phyloP scores from a whole-genome alignment of 768 basidiomycete genomes.

The Russula brevipes region DNA sequence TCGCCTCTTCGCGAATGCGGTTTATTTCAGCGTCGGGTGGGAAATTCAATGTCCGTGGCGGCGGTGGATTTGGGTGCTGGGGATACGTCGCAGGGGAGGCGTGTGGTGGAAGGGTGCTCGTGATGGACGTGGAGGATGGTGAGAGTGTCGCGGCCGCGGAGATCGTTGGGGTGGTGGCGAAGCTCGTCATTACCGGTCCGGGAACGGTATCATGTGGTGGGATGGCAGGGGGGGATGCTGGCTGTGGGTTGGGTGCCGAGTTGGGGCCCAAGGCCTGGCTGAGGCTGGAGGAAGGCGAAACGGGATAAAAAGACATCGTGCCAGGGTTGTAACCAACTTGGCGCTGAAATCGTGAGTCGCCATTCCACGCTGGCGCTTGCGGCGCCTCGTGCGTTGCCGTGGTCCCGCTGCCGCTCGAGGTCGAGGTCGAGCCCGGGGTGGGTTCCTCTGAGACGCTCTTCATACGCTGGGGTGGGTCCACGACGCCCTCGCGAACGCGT shows the following conservation, averaged over 20 bases:
- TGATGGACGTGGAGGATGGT: constrained; percentile 15
- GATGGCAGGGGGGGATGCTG: constrained; percentile 13
- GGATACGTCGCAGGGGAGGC: constrained; percentile 11
- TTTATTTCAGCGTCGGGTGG: constrained; percentile 11
- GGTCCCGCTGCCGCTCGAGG: constrained; percentile 16
- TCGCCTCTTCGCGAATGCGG: constrained; percentile 22
- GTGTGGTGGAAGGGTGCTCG: constrained; percentile 12
- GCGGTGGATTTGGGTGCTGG: constrained; percentile 6
- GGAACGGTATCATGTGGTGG: constrained; percentile 10
- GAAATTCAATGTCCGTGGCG: constrained; percentile 4
- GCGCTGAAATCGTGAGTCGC: constrained; percentile 19
- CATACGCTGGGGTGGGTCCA: constrained; percentile 6
- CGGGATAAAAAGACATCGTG: constrained; percentile 19
- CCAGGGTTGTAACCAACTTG: constrained; percentile 20
- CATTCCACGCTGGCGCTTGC: constrained; percentile 19
- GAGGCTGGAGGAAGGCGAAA: constrained; percentile 22
- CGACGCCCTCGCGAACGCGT: constrained; percentile 19
- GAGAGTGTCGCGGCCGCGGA: constrained; percentile 17
- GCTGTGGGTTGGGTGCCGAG: constrained; percentile 15
- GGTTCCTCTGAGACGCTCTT: constrained; percentile 19
- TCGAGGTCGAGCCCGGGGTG: constrained; percentile 17
- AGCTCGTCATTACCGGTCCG: constrained; percentile 8
- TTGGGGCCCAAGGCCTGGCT: constrained; percentile 23
- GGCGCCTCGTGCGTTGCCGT: constrained; percentile 17
- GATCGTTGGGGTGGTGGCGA: constrained; percentile 14